Conservation (phyloP, 345 rosid species). For the Eucalyptus marginata region DNA sequence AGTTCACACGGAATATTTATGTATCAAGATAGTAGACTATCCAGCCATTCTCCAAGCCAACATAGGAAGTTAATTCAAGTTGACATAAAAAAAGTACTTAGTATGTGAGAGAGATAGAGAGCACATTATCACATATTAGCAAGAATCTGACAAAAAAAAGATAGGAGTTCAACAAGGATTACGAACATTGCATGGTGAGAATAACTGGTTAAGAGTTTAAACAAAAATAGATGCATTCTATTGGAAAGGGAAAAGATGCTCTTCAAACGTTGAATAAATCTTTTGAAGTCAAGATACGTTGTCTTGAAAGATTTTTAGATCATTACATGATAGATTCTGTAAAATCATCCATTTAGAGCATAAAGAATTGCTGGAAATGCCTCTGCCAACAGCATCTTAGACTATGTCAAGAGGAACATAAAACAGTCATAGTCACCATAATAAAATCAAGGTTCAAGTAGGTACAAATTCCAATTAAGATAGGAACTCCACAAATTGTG, state of each 20-base stretch:
- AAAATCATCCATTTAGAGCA: background rate
- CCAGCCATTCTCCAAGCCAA: slow-evolving; percentile 44
- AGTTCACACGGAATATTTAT: too few species aligned
- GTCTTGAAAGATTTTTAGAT: background rate
- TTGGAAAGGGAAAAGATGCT: background rate
- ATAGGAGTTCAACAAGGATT: background rate
- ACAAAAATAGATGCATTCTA: background rate
- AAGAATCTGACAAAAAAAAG: background rate
- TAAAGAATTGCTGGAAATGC: background rate
- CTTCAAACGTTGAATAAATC: background rate
- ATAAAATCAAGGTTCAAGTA: background rate
- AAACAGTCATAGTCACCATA: background rate
- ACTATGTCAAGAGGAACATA: background rate
- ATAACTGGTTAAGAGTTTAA: background rate
- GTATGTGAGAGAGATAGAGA: background rate
- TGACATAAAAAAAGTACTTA: slow-evolving; percentile 5
- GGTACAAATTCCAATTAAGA: background rate
- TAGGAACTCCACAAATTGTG: background rate
- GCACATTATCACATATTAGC: background rate
- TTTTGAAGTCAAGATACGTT: background rate
- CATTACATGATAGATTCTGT: background rate
- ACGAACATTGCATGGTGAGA: background rate
- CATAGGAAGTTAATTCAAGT: slow-evolving; percentile 34
- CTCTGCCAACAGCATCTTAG: background rate
- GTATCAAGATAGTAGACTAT: slow-evolving; percentile 49